Evolutionary conservation across 139 green algal genomes (phyloP), one percentile per base, ranked within the genome.

Genomic region (Asterochloris sp.): DNA sequence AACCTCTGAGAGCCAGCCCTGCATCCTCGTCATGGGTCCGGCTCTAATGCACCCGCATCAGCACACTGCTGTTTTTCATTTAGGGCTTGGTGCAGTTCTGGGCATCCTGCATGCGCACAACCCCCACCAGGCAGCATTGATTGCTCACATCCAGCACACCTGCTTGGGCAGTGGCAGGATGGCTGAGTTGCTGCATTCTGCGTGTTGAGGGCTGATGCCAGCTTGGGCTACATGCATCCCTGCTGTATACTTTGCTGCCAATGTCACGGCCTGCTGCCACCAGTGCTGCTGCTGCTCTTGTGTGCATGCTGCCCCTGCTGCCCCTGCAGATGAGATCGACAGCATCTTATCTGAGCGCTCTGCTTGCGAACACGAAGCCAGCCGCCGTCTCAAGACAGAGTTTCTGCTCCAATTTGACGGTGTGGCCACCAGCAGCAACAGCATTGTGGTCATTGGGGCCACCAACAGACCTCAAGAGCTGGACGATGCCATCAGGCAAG

Each of bases 391-490:
- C 16, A 99, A 99, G 88, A 98, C 96, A 0, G 92, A 99, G 87
- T 94, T 99, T 78, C 89, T 99, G 79, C 87, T 84, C 68, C 73
- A 88, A 66, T 89, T 91, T 84, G 87, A 91, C 61, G 85, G 87
- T n/a, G 83, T 89, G 27, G 81, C 91, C 2, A 87, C 83, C 13
- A 85, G 78, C 83, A 73, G 62, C n/a, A 85, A 88, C 29, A 73
- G 87, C n/a, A 86, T 98, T 69, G 90, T 98, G 66, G 83, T 98
- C 17, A 87, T 98, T 23, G 96, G 96, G 13, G 96, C 96, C 29
- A 99, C 96, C 75, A 99, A 99, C 87, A 84, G 85, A 15, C 84
- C 86, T 17, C 89, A 97, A 91, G 96, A 98, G 88, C 90, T 98
- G 38, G 96, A 98, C 74, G 96, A 98, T 60, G 96, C 96, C 21